Percentiles rank a stretch among this genome's conserved stretches.
Evolutionary conservation across 2,329 filamentous ascomycete species (phyloP).

Genomic region (Microcyclospora pomicola): DNA sequence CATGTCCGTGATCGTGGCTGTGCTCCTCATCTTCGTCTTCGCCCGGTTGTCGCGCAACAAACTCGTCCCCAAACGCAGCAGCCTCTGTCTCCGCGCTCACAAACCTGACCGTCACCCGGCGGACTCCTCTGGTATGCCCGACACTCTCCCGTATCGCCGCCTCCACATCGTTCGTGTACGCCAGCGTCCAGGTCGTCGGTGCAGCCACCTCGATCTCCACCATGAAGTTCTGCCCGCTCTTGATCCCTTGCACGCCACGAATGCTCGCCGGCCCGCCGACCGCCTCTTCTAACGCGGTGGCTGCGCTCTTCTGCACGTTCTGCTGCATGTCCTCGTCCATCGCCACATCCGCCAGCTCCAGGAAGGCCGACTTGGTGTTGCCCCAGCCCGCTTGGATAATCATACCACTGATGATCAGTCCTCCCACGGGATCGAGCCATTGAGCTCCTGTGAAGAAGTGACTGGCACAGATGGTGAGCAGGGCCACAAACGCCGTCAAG

Average conservation of each 20-base stretch:
- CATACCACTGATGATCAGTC: conserved; percentile 81
- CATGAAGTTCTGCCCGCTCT: conserved; percentile 92
- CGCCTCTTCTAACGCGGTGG: conserved; percentile 38
- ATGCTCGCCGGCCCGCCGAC: conserved; percentile 42
- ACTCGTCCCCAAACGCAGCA: conserved; percentile 56
- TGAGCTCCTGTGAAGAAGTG: conserved; percentile 73
- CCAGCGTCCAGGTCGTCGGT: conserved; percentile 61
- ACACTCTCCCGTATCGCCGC: conserved; percentile 57
- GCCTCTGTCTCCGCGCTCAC: conserved; percentile 38
- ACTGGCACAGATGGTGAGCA: conserved; percentile 76
- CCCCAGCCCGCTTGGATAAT: conserved; percentile 80
- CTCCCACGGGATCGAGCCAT: conserved; percentile 90
- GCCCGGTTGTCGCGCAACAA: conserved; percentile 20
- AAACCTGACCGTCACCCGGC: conserved; percentile 73
- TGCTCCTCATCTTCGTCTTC: conserved; percentile 12
- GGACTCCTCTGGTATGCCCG: conserved; percentile 71
- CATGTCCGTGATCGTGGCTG: conserved; percentile 13
- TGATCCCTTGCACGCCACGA: conserved; percentile 72
- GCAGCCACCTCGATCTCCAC: conserved; percentile 80
- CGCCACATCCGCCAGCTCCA: conserved; percentile 81
- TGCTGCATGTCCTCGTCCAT: conserved; percentile 73
- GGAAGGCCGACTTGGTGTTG: conserved; percentile 69
- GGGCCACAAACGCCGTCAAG: conserved; percentile 82
- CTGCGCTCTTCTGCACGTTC: conserved; percentile 53
- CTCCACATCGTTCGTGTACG: conserved; percentile 57